Percentiles rank a stretch among this genome's conserved stretches.
Evolutionary conservation across 192 early-diverging fungal genomes (phyloP).

Genomic region (Diversispora epigaea): DNA sequence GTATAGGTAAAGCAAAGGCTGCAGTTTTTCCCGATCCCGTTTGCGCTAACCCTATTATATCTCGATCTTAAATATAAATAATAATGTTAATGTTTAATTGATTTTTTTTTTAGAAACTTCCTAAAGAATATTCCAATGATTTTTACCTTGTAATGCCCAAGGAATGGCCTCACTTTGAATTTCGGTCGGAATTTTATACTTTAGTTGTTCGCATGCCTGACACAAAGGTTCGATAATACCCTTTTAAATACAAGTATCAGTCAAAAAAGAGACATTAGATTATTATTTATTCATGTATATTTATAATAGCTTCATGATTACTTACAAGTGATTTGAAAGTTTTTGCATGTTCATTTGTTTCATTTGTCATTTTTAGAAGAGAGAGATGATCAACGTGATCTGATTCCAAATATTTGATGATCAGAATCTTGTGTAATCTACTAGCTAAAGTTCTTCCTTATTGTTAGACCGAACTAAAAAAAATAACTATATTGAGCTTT

Average conservation of each 20-base stretch:
- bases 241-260: constrained; percentile 31
- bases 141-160: constrained; percentile 72
- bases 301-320: neutral
- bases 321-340: constrained; percentile 1
- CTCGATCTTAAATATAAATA: constrained; percentile 52
- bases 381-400: too few species aligned
- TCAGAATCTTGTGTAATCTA: too few species aligned
- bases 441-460: too few species aligned
- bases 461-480: too few species aligned
- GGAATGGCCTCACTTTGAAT: constrained; percentile 93
- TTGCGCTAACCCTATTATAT: constrained; percentile 98
- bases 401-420: too few species aligned
- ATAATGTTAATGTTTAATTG: neutral
- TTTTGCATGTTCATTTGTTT: neutral
- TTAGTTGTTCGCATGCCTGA: constrained; percentile 85
- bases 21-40: constrained; percentile 92
- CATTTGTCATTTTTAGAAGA: neutral
- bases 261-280: neutral
- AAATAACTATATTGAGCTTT: too few species aligned
- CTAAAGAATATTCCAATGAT: neutral
- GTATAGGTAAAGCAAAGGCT: constrained; percentile 82
- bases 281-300: neutral
- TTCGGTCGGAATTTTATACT: constrained; percentile 85
- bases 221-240: constrained; percentile 87
- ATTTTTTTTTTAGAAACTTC: neutral